Conservation (phyloP, 139 green algal genomes). For the Marvania coccoides region DNA sequence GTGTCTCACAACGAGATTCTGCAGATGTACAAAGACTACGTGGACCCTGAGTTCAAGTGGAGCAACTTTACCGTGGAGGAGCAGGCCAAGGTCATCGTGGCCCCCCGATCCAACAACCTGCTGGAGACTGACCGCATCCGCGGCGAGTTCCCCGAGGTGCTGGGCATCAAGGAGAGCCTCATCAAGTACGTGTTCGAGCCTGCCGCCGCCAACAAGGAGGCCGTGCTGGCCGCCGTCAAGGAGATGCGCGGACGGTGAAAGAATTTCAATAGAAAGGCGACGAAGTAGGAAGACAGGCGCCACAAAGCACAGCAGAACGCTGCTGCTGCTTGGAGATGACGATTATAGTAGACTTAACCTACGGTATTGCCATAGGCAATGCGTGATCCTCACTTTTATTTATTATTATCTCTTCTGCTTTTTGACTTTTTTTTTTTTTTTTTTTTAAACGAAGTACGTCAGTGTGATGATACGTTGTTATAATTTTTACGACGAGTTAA, state of each 20-base stretch:
- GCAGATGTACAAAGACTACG: slow-evolving; percentile 91
- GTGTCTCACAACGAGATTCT: slow-evolving; percentile 97
- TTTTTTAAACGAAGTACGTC: too few species aligned
- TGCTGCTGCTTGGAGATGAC: too few species aligned
- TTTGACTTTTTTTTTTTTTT: too few species aligned
- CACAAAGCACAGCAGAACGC: too few species aligned
- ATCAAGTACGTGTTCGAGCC: slow-evolving; percentile 67
- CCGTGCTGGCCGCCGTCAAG: slow-evolving; percentile 28
- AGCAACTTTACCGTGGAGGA: slow-evolving; percentile 91
- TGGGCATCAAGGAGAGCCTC: slow-evolving; percentile 83
- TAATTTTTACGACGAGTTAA: too few species aligned
- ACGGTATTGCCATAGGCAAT: too few species aligned
- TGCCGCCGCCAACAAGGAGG: slow-evolving; percentile 36
- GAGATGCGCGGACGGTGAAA: slow-evolving; percentile 54
- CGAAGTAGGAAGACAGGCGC: too few species aligned
- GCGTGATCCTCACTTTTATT: too few species aligned
- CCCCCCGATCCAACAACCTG: slow-evolving; percentile 94
- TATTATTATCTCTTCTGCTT: too few species aligned
- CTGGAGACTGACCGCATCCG: slow-evolving; percentile 85
- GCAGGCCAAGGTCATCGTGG: slow-evolving; percentile 95
- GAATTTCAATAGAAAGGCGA: too few species aligned
- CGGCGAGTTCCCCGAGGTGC: slow-evolving; percentile 81
- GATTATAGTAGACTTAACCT: too few species aligned
- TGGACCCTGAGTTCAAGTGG: slow-evolving; percentile 93
- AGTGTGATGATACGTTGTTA: too few species aligned